Base-by-base conservation (phyloP, 768 basidiomycete genomes). In the Boletus rubropictus region DNA sequence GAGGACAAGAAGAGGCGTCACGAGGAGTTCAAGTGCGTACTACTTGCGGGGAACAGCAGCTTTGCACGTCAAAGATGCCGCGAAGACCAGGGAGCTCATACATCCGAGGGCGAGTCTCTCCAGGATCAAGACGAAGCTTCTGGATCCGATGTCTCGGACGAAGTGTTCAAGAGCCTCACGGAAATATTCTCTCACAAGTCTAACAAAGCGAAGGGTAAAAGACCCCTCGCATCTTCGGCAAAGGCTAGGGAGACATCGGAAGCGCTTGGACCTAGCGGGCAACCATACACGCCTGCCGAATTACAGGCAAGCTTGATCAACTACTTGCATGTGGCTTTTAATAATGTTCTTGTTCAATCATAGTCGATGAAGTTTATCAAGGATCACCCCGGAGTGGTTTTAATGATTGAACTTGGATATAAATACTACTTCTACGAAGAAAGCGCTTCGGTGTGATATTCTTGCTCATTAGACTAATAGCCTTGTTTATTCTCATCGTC, bases 401-500 rank as follows among this genome's bases (percentile, higher is more conserved):
- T 93, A 11, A 81, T 92, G 76, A 70, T 93, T 20, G 84, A 91
- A 62, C 81, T 85, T 24, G 90, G 90, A 5, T 93, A 93, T 64
- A 92, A 85, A 63, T 85, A 81, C 62, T 78, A 73, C 44, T 92
- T 94, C 63, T 92, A 82, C 56, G 84, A 81, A 40, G 83, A 91
- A 18, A 91, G 93, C 58, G 91, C 91, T 1, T 80, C 81, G 72
- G 88, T 82, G 42, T 32, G 62, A 49, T 28, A 24, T 32, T 40
- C 34, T 20, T 37, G 21, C n/a, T 33, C 18, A 21, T 33, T 18
- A 27, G 7, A 24, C 22, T 2, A 27, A 12, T 33, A 44, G 4
- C 21, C 9, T 39, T 39, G 33, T 24, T 39, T 32, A 67, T 52
- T 43, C 43, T 39, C 55, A 39, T 46, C 17, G 27, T 39, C 55